Evolutionary conservation across 176 grass and related monocot species (phyloP).

Genomic region (Rhynchospora breviuscula): DNA sequence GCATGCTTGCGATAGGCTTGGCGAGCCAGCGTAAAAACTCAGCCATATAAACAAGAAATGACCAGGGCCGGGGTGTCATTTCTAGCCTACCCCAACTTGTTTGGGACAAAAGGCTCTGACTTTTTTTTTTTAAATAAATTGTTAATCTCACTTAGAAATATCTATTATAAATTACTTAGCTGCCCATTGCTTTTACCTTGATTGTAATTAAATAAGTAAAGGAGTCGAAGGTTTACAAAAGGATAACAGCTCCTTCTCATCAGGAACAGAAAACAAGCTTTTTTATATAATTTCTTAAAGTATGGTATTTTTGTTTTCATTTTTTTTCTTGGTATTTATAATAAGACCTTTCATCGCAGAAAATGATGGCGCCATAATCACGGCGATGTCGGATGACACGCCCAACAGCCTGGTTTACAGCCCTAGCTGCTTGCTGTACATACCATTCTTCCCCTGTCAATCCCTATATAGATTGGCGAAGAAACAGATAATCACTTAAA

Average conservation of each 20-base stretch:
- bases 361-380: slow-evolving; percentile 97
- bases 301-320: slow-evolving; percentile 15
- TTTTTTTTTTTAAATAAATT: no score
- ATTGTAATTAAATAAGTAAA: not conserved
- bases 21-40: no score
- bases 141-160: not conserved
- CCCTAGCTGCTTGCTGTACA: slow-evolving; percentile 91
- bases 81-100: no score
- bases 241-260: not conserved
- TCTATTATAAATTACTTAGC: not conserved
- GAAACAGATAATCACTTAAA: slow-evolving; percentile 10
- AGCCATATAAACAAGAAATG: no score
- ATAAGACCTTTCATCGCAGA: slow-evolving; percentile 87
- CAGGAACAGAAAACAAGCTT: not conserved
- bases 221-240: not conserved
- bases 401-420: slow-evolving; percentile 94
- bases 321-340: slow-evolving; percentile 16
- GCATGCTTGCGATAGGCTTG: no score
- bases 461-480: slow-evolving; percentile 41
- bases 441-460: slow-evolving; percentile 90
- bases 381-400: slow-evolving; percentile 87
- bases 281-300: not conserved
- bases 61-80: no score
- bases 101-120: no score
- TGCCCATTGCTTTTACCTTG: not conserved